Evolutionary conservation across 2,329 filamentous ascomycete species (phyloP).

Genomic region (Curvularia sp.): DNA sequence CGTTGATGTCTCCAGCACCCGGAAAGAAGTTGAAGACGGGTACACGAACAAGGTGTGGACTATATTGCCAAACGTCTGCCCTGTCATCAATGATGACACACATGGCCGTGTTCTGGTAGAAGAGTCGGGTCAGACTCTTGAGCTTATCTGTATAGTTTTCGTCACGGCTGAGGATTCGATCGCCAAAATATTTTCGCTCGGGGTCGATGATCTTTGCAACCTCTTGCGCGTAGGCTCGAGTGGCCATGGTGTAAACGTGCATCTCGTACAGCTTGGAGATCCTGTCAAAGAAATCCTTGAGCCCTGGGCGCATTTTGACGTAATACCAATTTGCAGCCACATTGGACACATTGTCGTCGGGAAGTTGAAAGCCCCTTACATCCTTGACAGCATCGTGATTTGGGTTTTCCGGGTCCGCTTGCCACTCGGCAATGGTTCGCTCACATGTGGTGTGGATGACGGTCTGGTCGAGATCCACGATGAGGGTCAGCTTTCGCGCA

Average conservation of each 20-base stretch:
- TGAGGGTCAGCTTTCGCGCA: constrained; percentile 84
- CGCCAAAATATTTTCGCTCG: constrained; percentile 85
- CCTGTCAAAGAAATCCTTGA: constrained; percentile 78
- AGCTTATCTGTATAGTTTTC: constrained; percentile 93
- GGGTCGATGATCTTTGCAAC: constrained; percentile 95
- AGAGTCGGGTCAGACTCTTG: constrained; percentile 88
- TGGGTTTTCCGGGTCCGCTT: constrained; percentile 83
- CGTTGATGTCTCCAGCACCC: constrained; percentile 98
- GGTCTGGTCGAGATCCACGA: constrained; percentile 97
- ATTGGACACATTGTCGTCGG: constrained; percentile 68
- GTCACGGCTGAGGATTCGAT: constrained; percentile 93
- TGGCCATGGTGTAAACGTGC: constrained; percentile 99
- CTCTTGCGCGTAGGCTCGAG: constrained; percentile 89
- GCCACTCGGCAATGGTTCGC: constrained; percentile 95
- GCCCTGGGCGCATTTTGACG: constrained; percentile 92
- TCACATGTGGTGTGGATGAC: constrained; percentile 99
- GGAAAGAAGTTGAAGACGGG: constrained; percentile 97
- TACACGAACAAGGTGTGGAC: constrained; percentile 91
- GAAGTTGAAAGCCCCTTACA: constrained; percentile 85
- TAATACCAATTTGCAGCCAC: constrained; percentile 76
- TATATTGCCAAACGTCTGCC: constrained; percentile 95
- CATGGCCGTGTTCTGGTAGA: constrained; percentile 98
- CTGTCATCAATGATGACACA: constrained; percentile 98
- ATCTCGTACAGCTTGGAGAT: constrained; percentile 86
- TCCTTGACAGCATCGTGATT: constrained; percentile 92